Evolutionary conservation across 1,284 basidiomycete genomes (phyloP), one percentile per base, ranked within the genome.

Genomic region (Kalmanozyma brasiliensis): DNA sequence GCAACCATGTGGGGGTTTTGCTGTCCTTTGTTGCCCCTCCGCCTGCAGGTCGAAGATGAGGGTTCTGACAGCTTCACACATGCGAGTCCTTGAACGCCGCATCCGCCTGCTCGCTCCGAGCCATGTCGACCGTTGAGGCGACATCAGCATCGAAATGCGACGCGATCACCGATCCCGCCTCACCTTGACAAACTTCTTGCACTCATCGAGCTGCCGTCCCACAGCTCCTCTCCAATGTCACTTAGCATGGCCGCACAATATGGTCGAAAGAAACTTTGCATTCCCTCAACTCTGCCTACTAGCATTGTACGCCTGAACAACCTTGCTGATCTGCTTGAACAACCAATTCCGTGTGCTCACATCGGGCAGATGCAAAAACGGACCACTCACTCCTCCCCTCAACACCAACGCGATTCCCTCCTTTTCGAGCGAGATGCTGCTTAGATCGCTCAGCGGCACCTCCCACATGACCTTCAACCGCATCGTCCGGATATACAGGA

Each of bases 391-490:
- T 6, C 84, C 84, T 19, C 84, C 86, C 30, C 85, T 76, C 34
- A 86, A 88, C 10, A 89, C 88, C 79, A 98, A 90, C 3, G 80
- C 76, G 22, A 81, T 81, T 0, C 80, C 80, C 36, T 77, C 63
- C 34, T 46, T 60, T 29, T 81, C 80, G 38, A 81, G 49, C 51
- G 89, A 91, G 42, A 98, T 89, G 26, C 91, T 92, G 80, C 91
- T 90, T 3, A 98, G 88, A 72, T 93, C 89, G 17, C 88, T 88
- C 76, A 98, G 89, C 0, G 92, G 89, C 17, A 98, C 86, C 74
- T 98, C 94, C 95, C 95, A 98, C 38, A 91, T 89, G 7, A 95
- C 87, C 38, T 89, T 88, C 47, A 98, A 87, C 79, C 87, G 91
- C 80, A 89, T 90, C 17, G 93, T 91, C 85, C 90, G 90, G 79